Conservation (phyloP, 768 basidiomycete genomes). For the Kwoniella sp. region DNA sequence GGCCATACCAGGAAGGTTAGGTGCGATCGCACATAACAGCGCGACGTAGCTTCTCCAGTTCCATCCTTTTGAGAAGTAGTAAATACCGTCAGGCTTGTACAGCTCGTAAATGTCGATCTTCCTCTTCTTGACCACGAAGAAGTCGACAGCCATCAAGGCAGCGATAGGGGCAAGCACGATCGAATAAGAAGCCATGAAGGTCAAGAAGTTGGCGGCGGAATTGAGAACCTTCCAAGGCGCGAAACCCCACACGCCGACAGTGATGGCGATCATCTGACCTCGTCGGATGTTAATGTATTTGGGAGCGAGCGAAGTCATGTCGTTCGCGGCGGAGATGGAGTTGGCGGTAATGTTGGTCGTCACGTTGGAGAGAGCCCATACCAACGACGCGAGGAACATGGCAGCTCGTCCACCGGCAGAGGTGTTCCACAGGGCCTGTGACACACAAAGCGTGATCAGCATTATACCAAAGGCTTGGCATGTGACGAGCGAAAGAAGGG, state of each 20-base stretch:
- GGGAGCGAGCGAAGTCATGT: slow-evolving; percentile 45
- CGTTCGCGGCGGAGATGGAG: slow-evolving; percentile 49
- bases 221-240: slow-evolving; percentile 47
- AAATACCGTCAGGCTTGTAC: slow-evolving; percentile 42
- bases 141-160: slow-evolving; percentile 39
- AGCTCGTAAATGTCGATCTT: slow-evolving; percentile 43
- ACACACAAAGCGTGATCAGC: background rate
- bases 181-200: slow-evolving; percentile 48
- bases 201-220: slow-evolving; percentile 36
- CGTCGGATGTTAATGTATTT: slow-evolving; percentile 52
- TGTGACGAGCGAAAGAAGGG: background rate
- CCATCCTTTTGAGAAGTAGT: slow-evolving; percentile 45
- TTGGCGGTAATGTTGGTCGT: slow-evolving; percentile 46
- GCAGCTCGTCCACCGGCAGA: slow-evolving; percentile 36
- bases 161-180: slow-evolving; percentile 51
- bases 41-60: slow-evolving; percentile 48
- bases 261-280: slow-evolving; percentile 42
- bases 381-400: slow-evolving; percentile 37
- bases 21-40: slow-evolving; percentile 41
- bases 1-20: slow-evolving; percentile 49
- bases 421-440: slow-evolving; percentile 39
- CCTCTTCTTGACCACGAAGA: slow-evolving; percentile 36
- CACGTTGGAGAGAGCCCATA: slow-evolving; percentile 43
- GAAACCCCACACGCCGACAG: slow-evolving; percentile 44
- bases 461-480: too few species aligned